phyloP scores from a whole-genome alignment of 2,329 filamentous ascomycete species.

The Aspergillus fructus region DNA sequence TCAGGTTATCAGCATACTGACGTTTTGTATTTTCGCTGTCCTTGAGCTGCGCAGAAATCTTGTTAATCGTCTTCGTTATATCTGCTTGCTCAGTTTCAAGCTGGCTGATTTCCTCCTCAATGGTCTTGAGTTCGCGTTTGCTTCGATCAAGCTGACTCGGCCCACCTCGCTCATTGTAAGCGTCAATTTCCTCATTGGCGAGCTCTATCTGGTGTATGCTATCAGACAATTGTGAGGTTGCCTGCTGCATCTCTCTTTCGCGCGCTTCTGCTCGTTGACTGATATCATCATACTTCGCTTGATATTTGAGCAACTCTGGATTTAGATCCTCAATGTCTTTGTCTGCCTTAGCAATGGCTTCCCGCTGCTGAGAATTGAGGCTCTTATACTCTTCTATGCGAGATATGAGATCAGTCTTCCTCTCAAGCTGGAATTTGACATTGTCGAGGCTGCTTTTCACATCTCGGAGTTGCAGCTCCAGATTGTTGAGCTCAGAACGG shows the following conservation, averaged over 20 bases:
- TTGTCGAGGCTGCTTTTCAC: slow-evolving; percentile 69
- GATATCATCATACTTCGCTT: slow-evolving; percentile 74
- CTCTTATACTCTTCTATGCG: slow-evolving; percentile 74
- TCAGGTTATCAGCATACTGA: slow-evolving; percentile 84
- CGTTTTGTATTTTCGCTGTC: slow-evolving; percentile 81
- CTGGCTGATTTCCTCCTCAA: slow-evolving; percentile 65
- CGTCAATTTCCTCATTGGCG: slow-evolving; percentile 73
- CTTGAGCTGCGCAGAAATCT: slow-evolving; percentile 71
- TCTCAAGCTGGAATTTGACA: slow-evolving; percentile 73
- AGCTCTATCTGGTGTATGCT: slow-evolving; percentile 75
- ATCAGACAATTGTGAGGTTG: slow-evolving; percentile 68
- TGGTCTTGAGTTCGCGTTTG: slow-evolving; percentile 64
- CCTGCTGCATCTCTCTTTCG: slow-evolving; percentile 70
- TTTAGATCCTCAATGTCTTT: slow-evolving; percentile 70
- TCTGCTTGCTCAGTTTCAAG: slow-evolving; percentile 67
- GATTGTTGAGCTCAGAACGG: slow-evolving; percentile 63
- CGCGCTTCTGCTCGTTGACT: slow-evolving; percentile 68
- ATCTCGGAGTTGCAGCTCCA: slow-evolving; percentile 78
- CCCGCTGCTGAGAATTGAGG: slow-evolving; percentile 66
- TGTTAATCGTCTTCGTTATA: slow-evolving; percentile 70
- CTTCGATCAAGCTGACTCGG: slow-evolving; percentile 68
- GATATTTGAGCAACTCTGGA: slow-evolving; percentile 73
- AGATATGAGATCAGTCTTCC: slow-evolving; percentile 68
- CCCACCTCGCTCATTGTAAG: slow-evolving; percentile 75
- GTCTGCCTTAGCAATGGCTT: slow-evolving; percentile 68